Evolutionary conservation across 2,329 filamentous ascomycete species (phyloP).

Genomic region (Orbilia oligospora): DNA sequence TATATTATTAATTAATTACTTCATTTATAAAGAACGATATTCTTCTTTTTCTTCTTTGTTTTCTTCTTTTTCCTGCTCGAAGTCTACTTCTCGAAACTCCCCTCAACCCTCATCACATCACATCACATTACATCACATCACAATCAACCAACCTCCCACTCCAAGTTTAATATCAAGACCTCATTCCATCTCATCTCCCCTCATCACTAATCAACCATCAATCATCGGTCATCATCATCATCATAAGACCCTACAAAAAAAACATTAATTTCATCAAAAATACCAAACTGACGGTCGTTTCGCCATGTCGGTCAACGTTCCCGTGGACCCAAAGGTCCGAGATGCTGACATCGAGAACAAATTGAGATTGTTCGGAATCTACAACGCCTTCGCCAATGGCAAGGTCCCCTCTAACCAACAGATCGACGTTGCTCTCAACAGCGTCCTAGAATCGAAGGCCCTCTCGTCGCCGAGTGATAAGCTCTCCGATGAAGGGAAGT

Average conservation of each 20-base stretch:
- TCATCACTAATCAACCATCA: constrained; percentile 4
- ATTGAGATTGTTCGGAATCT: constrained; percentile 94
- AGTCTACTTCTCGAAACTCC: no score
- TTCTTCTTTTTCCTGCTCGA: no score
- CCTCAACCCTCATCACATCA: neutral
- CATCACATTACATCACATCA: neutral
- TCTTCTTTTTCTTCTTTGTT: no score
- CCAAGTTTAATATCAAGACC: neutral
- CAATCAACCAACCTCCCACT: neutral
- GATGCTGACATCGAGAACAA: constrained; percentile 71
- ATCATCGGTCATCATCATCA: neutral
- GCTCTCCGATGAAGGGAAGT: constrained; percentile 85
- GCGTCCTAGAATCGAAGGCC: constrained; percentile 80
- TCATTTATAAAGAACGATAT: no score
- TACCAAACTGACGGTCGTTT: constrained; percentile 30
- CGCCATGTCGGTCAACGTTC: constrained; percentile 63
- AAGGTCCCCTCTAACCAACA: constrained; percentile 78
- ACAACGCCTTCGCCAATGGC: constrained; percentile 69
- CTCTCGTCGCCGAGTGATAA: constrained; percentile 78
- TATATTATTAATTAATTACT: no score
- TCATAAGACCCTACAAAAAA: neutral
- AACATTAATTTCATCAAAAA: neutral
- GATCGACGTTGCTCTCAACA: constrained; percentile 95
- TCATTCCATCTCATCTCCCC: neutral
- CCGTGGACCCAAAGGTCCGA: constrained; percentile 62